Evolutionary conservation across 2,329 filamentous ascomycete genomes (phyloP), one percentile per base, ranked within the genome.

Genomic region (Macrophomina tecta): DNA sequence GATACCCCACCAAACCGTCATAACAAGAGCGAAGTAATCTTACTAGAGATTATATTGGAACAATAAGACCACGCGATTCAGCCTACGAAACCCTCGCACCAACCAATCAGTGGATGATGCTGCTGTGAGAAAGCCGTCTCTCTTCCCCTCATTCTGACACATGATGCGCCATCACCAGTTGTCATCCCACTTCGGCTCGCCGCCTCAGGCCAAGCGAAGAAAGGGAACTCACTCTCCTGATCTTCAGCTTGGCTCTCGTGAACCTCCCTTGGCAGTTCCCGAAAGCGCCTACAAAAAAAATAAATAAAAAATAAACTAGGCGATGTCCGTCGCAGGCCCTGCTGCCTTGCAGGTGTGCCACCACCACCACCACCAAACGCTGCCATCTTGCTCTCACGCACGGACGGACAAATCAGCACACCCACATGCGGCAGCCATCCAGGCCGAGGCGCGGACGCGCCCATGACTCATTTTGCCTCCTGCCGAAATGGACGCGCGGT

Each of bases 151-250:
- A 23, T 23, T 23, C 23, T 23, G 23, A 23, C 23, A 23, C 3
- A 48, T 49, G 28, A 49, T 46, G 28, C 23, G 23, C 30, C 58
- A 61, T 61, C 42, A 62, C 58, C 58, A 62, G 58, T 62, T 62
- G 58, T 62, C 58, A n/a, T 62, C 58, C 58, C 58, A 62, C 58
- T 11, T 38, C 36, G 7, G 36, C 34, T n/a, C 42, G 32, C 12
- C 34, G 38, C 55, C 55, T 60, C 56, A 46, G 56, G 28, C 32
- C 56, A 46, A 16, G 8, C 2, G 9, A 16, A 14, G 12, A n/a
- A 45, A 45, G 42, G 8, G 42, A 45, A n/a, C 23, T 23, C 23
- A 45, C 34, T 55, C 52, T 55, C 52, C 32, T 55, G 52, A 55
- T 55, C 52, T 11, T n/a, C 9, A 51, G 14, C 49, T 32, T 9